Evolutionary conservation across 2,329 filamentous ascomycete genomes (phyloP).

Genomic region (Ophiostoma fasciatum): DNA sequence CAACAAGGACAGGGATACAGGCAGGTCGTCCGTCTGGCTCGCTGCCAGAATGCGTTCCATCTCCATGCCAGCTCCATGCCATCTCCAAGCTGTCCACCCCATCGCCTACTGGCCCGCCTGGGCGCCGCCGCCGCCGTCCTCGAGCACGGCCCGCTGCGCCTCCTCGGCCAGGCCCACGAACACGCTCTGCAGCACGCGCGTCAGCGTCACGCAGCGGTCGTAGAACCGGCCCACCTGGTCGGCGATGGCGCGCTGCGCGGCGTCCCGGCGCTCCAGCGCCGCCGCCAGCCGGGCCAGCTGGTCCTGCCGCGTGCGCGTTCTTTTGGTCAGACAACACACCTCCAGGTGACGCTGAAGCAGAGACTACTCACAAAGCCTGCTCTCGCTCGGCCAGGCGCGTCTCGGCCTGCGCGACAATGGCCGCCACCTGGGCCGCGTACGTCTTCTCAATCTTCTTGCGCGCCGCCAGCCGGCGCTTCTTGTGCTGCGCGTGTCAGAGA

Average conservation of each 20-base stretch:
- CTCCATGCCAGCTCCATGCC: too few relatives aligned
- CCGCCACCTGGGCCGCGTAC: slow-evolving; percentile 10
- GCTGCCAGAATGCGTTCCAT: too few relatives aligned
- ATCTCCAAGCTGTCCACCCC: background rate
- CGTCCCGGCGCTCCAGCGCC: slow-evolving; percentile 11
- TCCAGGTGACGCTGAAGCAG: too few relatives aligned
- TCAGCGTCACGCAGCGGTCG: slow-evolving; percentile 10
- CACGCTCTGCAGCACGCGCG: slow-evolving; percentile 10
- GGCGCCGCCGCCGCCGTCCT: background rate
- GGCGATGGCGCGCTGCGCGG: slow-evolving; percentile 12
- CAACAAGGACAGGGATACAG: too few relatives aligned
- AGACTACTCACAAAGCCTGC: too few relatives aligned
- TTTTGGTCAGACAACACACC: too few relatives aligned
- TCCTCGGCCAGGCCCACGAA: slow-evolving; percentile 12
- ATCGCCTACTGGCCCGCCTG: too few relatives aligned
- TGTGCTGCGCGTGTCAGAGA: slow-evolving; percentile 7
- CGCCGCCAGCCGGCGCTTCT: slow-evolving; percentile 9
- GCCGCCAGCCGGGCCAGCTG: slow-evolving; percentile 10
- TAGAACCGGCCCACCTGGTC: slow-evolving; percentile 11
- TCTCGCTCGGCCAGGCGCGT: slow-evolving; percentile 8
- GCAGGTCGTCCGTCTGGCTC: too few relatives aligned
- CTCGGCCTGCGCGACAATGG: slow-evolving; percentile 11
- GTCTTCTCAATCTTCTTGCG: slow-evolving; percentile 13
- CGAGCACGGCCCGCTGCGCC: slow-evolving; percentile 6
- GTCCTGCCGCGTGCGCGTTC: slow-evolving; percentile 4